Evolutionary conservation across 495 filamentous ascomycete genomes (phyloP).

Genomic region (Xanthoparmelia taractica): DNA sequence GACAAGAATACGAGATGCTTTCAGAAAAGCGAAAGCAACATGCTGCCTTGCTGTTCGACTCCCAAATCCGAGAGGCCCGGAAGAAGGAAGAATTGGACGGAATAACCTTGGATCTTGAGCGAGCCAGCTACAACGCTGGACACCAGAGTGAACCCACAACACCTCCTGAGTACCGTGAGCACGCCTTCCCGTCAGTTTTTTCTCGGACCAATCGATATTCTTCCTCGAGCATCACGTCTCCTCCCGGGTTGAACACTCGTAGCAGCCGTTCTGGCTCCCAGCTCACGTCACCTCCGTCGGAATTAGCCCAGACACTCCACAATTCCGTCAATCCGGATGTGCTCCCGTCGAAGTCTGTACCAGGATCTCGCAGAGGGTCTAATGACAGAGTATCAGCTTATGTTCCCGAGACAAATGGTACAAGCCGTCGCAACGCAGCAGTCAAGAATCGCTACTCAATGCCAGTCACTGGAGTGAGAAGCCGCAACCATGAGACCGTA

Average conservation of each 20-base stretch:
- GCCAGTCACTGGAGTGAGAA: slow-evolving; percentile 61
- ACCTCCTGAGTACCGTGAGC: slow-evolving; percentile 85
- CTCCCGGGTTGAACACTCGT: slow-evolving; percentile 61
- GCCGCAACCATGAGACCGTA: slow-evolving; percentile 47
- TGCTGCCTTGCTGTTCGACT: slow-evolving; percentile 76
- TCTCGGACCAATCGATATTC: slow-evolving; percentile 77
- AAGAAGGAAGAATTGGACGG: slow-evolving; percentile 76
- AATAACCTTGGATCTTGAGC: slow-evolving; percentile 67
- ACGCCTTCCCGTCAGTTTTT: slow-evolving; percentile 62
- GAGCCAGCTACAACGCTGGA: slow-evolving; percentile 50
- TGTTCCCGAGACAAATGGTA: slow-evolving; percentile 43
- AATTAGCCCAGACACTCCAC: slow-evolving; percentile 45
- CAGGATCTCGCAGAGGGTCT: slow-evolving; percentile 61
- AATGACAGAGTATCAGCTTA: slow-evolving; percentile 23
- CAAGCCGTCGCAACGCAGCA: slow-evolving; percentile 57
- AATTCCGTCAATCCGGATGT: slow-evolving; percentile 43
- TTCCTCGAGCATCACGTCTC: slow-evolving; percentile 70
- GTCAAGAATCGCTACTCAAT: slow-evolving; percentile 72
- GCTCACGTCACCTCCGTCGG: slow-evolving; percentile 52
- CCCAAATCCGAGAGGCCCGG: slow-evolving; percentile 71
- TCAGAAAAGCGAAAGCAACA: slow-evolving; percentile 77
- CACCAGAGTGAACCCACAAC: slow-evolving; percentile 91
- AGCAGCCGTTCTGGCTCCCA: slow-evolving; percentile 66
- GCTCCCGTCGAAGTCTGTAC: slow-evolving; percentile 72
- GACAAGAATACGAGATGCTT: slow-evolving; percentile 75